These are phyloP conservation scores for Talinum fruticosum DNA, from an alignment of 148 eudicot genomes.

Conservation along the genomic window DNA sequence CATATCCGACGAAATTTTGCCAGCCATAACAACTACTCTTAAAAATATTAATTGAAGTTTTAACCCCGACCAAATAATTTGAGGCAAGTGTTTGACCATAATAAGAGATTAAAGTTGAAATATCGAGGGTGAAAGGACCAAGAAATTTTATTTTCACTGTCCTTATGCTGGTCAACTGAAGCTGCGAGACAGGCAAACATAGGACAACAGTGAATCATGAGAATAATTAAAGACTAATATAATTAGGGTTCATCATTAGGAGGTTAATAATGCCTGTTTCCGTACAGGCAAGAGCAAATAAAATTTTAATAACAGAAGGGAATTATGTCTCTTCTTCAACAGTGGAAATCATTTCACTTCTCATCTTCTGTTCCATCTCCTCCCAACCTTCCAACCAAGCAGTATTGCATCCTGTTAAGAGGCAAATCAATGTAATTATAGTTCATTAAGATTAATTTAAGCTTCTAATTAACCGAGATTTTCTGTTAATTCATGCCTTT, in stretches of 20 bases:
- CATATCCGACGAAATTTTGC: too few relatives aligned
- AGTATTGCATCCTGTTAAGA: background rate
- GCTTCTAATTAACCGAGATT: background rate
- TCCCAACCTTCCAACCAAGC: background rate
- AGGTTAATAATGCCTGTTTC: background rate
- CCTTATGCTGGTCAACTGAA: conserved; percentile 3
- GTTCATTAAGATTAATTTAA: background rate
- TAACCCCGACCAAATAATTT: background rate
- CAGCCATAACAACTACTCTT: too few relatives aligned
- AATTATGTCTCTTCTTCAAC: background rate
- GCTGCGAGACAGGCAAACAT: background rate
- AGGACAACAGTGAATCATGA: background rate
- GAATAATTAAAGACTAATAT: background rate
- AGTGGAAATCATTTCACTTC: background rate
- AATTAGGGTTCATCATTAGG: background rate
- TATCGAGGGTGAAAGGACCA: background rate
- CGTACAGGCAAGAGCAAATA: background rate
- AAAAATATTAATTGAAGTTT: too few relatives aligned
- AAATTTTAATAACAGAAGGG: background rate
- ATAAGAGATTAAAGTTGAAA: background rate
- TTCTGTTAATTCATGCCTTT: background rate
- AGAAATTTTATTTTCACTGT: background rate
- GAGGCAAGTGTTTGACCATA: too few relatives aligned
- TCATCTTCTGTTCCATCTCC: background rate
- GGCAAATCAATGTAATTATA: background rate